These are phyloP conservation scores for Pleurotus eryngii DNA, from an alignment of 768 basidiomycete species.

Conservation along the genomic window DNA sequence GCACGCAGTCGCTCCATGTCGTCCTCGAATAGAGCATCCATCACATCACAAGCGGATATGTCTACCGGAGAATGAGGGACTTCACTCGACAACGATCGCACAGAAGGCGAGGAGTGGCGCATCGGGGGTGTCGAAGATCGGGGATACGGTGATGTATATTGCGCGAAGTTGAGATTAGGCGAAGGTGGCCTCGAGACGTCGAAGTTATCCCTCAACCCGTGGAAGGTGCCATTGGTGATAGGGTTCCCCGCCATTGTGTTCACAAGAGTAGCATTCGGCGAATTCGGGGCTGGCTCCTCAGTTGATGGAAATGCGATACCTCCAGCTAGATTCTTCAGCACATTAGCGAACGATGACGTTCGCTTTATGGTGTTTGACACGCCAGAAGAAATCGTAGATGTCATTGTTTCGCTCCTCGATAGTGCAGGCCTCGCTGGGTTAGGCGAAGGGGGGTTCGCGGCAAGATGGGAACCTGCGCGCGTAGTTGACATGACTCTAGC, in stretches of 20 bases:
- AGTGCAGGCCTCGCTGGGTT: conserved; percentile 43
- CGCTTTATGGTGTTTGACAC: conserved; percentile 69
- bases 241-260: conserved; percentile 10
- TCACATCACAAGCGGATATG: conserved; percentile 73
- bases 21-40: conserved; percentile 88
- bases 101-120: conserved; percentile 14
- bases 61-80: conserved; percentile 36
- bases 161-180: conserved; percentile 73
- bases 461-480: conserved; percentile 36
- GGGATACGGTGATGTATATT: conserved; percentile 76
- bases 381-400: conserved; percentile 55
- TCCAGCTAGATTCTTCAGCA: conserved; percentile 66
- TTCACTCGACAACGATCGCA: conserved; percentile 26
- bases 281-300: conserved; percentile 47
- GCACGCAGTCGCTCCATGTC: conserved; percentile 90
- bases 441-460: conserved; percentile 44
- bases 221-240: conserved; percentile 11
- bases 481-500: conserved; percentile 49
- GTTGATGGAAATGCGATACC: conserved; percentile 66
- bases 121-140: conserved; percentile 42
- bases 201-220: conserved; percentile 23
- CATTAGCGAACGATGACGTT: conserved; percentile 79
- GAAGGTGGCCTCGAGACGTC: conserved; percentile 70
- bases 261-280: neutral
- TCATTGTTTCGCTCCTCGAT: conserved; percentile 59